phyloP scores from a whole-genome alignment of 1,139 yeast genomes.

The Diutina scorzettiae region DNA sequence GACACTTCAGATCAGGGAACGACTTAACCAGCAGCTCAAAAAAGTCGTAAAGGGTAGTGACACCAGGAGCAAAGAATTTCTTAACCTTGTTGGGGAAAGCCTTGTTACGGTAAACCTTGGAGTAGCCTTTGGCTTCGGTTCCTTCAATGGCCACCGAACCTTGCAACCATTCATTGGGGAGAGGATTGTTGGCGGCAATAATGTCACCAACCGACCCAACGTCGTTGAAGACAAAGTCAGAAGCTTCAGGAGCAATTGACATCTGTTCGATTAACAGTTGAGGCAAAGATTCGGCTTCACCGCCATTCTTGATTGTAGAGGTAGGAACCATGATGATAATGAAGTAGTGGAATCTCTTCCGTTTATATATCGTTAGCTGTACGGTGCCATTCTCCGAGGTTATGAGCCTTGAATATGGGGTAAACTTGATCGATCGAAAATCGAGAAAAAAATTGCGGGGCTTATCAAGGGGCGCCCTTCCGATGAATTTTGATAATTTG shows the following conservation, averaged over 20 bases:
- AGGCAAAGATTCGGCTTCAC: neutral
- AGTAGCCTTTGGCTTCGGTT: conserved; percentile 29
- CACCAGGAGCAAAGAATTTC: conserved; percentile 11
- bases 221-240: neutral
- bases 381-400: no score
- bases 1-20: conserved; percentile 16
- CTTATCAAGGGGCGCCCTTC: no score
- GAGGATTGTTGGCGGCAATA: neutral
- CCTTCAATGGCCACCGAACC: conserved; percentile 6
- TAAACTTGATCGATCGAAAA: no score
- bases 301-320: neutral
- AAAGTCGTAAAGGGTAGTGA: conserved; percentile 19
- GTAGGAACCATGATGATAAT: neutral
- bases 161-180: neutral
- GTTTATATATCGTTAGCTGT: no score
- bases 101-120: conserved; percentile 42
- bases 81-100: conserved; percentile 8
- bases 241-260: conserved; percentile 2
- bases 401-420: no score
- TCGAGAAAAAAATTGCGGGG: no score
- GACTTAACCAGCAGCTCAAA: conserved; percentile 15
- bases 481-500: no score
- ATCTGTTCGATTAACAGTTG: neutral
- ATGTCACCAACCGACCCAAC: neutral
- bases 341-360: no score